Evolutionary conservation across 2,329 filamentous ascomycete genomes (phyloP), one percentile per base, ranked within the genome.

Genomic region (Exserohilum turcica): DNA sequence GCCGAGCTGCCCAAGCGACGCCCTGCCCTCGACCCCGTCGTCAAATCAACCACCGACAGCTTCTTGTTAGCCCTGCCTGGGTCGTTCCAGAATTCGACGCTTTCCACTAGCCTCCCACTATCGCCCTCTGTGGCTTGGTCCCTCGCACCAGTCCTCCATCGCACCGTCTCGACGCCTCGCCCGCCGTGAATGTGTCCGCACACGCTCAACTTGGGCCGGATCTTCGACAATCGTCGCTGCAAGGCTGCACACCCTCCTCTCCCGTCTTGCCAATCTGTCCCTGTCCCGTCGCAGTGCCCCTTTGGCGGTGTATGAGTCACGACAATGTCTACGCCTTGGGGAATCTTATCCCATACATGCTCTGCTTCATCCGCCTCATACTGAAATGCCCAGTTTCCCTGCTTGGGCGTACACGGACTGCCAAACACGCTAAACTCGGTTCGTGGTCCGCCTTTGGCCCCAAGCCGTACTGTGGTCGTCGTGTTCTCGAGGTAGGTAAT

Each of bases 121-220:
- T 48, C 37, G 36, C 46, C 19, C 9, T 6, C 6, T 19, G 31
- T 37, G 49, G 49, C 28, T 48, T 42, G 24, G 39, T 45, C 18
- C 32, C 32, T 36, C 10, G 31, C 4, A 32, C 12, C 18, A 28
- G 27, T 78, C 88, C 44, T 48, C 89, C 89, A 92, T 18, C 70
- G 72, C 28, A 92, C 79, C 21, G 84, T 76, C 64, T 87, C 80
- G 8, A 79, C 84, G 10, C 88, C 89, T 59, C 89, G 78, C 3
- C 81, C 86, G 56, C 85, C 83, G 69, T 92, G 88, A 27, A 90
- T 82, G 71, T 92, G 89, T 0, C 89, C 89, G 65, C 86, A 91
- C 15, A 92, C 78, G 16, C 84, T 83, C 43, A 92, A 75, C 48
- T 78, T 77, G 5, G 89, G 89, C 33, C 86, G 79, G 3, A 88